Conservation (phyloP, 2,329 filamentous ascomycete species). For the Pleomassaria siparia region DNA sequence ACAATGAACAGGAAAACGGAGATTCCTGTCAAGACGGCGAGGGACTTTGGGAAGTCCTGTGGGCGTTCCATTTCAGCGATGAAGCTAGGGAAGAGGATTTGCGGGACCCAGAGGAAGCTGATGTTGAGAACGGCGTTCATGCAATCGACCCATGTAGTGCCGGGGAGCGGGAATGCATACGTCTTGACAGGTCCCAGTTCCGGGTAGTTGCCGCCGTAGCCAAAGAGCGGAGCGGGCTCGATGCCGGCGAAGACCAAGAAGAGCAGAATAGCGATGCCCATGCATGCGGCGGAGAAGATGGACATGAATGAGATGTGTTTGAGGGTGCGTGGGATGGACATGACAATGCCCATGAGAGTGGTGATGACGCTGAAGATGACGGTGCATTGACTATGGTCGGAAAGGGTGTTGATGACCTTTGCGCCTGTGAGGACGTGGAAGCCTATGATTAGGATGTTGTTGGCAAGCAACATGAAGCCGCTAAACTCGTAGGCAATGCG, state of each 20-base stretch:
- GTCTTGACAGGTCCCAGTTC: conserved; percentile 48
- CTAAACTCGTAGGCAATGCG: conserved; percentile 49
- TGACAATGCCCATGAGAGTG: conserved; percentile 50
- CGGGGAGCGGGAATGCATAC: conserved; percentile 51
- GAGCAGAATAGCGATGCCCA: conserved; percentile 53
- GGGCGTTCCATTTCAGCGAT: conserved; percentile 55
- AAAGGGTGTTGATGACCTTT: conserved; percentile 53
- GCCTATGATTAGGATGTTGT: conserved; percentile 55
- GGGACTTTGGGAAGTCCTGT: conserved; percentile 54
- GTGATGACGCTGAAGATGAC: conserved; percentile 52
- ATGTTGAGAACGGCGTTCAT: conserved; percentile 56
- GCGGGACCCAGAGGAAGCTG: conserved; percentile 54
- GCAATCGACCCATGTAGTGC: conserved; percentile 51
- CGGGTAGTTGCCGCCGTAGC: conserved; percentile 51
- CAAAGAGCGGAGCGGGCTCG: conserved; percentile 47
- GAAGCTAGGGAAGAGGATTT: conserved; percentile 56
- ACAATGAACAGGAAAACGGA: conserved; percentile 54
- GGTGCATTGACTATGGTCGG: conserved; percentile 52
- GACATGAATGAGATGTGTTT: conserved; percentile 55
- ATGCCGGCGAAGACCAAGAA: conserved; percentile 54
- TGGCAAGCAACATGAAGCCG: conserved; percentile 52
- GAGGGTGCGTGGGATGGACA: conserved; percentile 50
- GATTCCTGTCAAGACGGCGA: conserved; percentile 49
- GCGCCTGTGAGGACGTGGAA: conserved; percentile 55
- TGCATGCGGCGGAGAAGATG: conserved; percentile 52